A percentile compares a stretch with the other conserved stretches of the same genome.
phyloP scores from a whole-genome alignment of 768 basidiomycete genomes.

The Panaeolus cyanescens region DNA sequence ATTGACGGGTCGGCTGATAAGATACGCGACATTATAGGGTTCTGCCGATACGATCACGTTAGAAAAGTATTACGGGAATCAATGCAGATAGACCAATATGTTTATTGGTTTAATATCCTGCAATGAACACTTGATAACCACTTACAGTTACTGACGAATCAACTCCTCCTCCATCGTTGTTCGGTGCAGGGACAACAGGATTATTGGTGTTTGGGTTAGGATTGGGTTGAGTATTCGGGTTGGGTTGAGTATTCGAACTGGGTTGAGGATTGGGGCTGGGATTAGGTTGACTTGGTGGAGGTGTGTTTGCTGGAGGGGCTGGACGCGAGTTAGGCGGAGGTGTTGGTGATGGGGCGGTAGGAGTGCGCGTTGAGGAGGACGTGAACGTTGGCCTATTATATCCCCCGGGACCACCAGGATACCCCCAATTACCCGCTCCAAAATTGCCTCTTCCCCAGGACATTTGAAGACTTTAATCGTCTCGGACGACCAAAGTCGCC shows the following conservation, averaged over 20 bases:
- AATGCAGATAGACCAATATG: not conserved
- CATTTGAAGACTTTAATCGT: not conserved
- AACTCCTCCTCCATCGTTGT: not conserved
- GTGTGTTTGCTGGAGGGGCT: not conserved
- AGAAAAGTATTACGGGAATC: not conserved
- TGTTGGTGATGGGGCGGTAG: not conserved
- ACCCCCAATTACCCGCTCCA: not conserved
- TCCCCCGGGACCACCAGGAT: not conserved
- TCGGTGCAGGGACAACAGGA: not conserved
- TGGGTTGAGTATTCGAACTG: not conserved
- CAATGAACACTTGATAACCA: not conserved
- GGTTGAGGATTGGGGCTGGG: not conserved
- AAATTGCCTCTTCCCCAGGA: not conserved
- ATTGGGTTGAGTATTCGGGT: not conserved
- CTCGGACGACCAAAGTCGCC: not conserved
- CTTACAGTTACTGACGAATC: not conserved
- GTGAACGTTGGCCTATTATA: not conserved
- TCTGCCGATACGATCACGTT: not conserved
- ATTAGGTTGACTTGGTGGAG: too few species aligned
- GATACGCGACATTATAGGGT: not conserved
- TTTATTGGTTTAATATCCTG: not conserved
- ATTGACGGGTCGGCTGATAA: not conserved
- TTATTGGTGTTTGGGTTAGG: not conserved
- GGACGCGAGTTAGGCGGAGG: not conserved
- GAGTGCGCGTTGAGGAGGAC: not conserved